Conservation (phyloP, 169 alveolate species). For the Plasmodium adleri region DNA sequence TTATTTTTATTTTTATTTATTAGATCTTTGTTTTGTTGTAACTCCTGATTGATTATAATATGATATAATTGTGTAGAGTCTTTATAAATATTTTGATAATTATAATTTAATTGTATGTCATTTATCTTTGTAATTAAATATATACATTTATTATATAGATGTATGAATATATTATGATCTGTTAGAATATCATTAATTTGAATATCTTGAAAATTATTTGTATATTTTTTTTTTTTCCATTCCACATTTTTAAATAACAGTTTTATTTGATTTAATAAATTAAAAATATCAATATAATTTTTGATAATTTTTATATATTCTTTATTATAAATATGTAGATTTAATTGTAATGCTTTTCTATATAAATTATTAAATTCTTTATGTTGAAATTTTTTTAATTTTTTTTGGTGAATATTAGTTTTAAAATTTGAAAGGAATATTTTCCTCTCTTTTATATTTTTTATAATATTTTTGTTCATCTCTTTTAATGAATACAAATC, state of each 20-base stretch:
- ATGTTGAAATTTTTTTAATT: conserved; percentile 19
- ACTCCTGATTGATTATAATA: background rate
- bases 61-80: conserved; percentile 30
- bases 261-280: conserved; percentile 40
- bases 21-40: conserved; percentile 11
- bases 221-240: conserved; percentile 25
- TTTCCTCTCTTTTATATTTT: conserved; percentile 60
- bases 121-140: conserved; percentile 21
- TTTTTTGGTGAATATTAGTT: conserved; percentile 21
- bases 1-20: background rate
- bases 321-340: conserved; percentile 36
- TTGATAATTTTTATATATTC: conserved; percentile 28
- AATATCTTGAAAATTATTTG: conserved; percentile 5
- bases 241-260: conserved; percentile 1
- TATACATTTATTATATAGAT: conserved; percentile 22
- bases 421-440: conserved; percentile 40
- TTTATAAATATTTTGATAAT: conserved; percentile 36
- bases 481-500: conserved; percentile 18
- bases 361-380: conserved; percentile 54
- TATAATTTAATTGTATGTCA: conserved; percentile 44
- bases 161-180: conserved; percentile 13
- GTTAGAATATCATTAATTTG: conserved; percentile 31
- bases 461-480: conserved; percentile 17
- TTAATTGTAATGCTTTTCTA: conserved; percentile 22
- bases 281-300: conserved; percentile 17